A percentile compares a stretch with the other conserved stretches of the same genome.
Evolutionary conservation across 371 early-diverging fungal species (phyloP).

Genomic region (Nematocida sp.): DNA sequence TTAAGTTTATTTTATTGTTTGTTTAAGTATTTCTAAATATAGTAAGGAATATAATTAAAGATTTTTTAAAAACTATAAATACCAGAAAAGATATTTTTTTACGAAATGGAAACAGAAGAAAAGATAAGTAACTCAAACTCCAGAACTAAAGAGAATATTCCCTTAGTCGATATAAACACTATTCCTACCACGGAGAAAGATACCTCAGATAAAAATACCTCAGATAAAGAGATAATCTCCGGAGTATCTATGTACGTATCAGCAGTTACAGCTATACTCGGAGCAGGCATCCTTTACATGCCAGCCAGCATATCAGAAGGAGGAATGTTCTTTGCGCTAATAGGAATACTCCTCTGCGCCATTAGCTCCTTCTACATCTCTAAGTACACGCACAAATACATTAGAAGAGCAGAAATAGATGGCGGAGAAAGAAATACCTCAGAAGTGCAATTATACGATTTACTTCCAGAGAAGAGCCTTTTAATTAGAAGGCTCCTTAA

Average conservation of each 20-base stretch:
- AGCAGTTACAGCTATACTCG: slow-evolving; percentile 1
- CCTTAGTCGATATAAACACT: no score
- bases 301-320: background rate
- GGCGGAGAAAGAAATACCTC: background rate
- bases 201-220: background rate
- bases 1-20: background rate
- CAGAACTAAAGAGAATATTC: no score
- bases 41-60: no score
- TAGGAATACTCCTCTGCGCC: background rate
- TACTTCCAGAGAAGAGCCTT: background rate
- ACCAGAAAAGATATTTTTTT: no score
- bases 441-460: background rate
- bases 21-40: no score
- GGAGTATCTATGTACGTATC: background rate
- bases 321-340: background rate
- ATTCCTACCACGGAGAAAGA: background rate
- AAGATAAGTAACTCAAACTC: no score
- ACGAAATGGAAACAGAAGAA: no score
- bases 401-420: background rate
- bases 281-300: slow-evolving; percentile 5
- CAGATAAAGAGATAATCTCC: background rate
- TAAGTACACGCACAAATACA: background rate
- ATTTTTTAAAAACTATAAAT: no score
- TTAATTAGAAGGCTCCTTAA: background rate
- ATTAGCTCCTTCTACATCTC: background rate